Base-by-base conservation (phyloP, 768 basidiomycete species). In the Pulveroboletus sp. region DNA sequence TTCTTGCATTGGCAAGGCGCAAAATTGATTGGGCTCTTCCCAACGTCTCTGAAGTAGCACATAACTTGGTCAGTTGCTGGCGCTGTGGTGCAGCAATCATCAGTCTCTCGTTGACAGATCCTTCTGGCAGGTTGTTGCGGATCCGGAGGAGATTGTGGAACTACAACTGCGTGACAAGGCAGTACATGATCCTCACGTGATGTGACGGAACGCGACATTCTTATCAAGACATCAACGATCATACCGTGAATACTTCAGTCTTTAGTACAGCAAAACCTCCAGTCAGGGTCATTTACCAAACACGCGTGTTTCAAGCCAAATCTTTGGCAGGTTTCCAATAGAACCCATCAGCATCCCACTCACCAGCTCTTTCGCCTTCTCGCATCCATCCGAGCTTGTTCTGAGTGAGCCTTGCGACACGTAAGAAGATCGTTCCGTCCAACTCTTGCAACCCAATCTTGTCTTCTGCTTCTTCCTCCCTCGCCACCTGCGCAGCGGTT, bases 361-460 rank as follows among this genome's bases (percentile, higher is more conserved):
- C 34, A 24, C 66, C 61, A 5, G 35, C 47, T 0, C 40, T 42
- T 47, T 66, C 67, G 1, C 73, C 74, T 43, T 79, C 74, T 34
- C 72, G 61, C 32, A 71, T 65, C 70, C 71, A 71, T 12, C 71
- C 67, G 51, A 71, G 34, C 29, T 64, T 64, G 51, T 73, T 67
- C 45, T 75, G 70, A 10, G 78, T 79, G 60, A 84, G 60, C 35
- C 70, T 71, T 12, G 82, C 83, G 0, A 71, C 71, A 27, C 83
- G 71, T 22, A 81, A 56, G 62, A 88, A 89, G 35, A 89, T 42
- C n/a, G 80, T 78, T 6, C 83, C 84, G 60, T 87, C 85, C 19
- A 79, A 58, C 22, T 51, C 54, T 27, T 56, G 43, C 24, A 61
- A 29, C 14, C 63, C 60, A 1, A 67, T 45, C 39, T 55, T 62